Evolutionary conservation across 495 filamentous ascomycete genomes (phyloP).

Genomic region (Aspergillus nanangensis): DNA sequence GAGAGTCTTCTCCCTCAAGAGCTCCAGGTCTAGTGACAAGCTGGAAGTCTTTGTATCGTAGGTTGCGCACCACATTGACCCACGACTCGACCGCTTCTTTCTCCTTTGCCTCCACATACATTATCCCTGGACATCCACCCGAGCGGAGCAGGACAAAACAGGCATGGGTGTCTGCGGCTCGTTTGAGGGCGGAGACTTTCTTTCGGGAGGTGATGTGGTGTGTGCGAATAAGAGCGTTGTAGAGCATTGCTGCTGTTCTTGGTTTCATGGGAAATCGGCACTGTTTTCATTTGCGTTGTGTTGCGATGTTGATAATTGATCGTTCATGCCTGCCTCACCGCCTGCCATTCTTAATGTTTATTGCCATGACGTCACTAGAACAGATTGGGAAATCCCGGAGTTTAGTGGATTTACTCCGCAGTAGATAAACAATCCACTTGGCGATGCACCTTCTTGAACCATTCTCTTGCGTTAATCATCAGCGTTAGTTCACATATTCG

Average conservation of each 20-base stretch:
- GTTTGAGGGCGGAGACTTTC: constrained; percentile 63
- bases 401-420: too few species aligned
- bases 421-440: too few species aligned
- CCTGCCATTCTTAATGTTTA: too few species aligned
- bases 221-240: constrained; percentile 65
- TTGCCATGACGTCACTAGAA: too few species aligned
- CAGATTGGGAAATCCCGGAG: too few species aligned
- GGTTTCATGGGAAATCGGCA: background rate
- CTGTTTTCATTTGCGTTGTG: too few species aligned
- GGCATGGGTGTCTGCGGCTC: constrained; percentile 52
- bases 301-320: too few species aligned
- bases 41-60: constrained; percentile 50
- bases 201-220: constrained; percentile 82
- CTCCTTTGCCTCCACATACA: constrained; percentile 66
- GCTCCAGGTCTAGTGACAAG: constrained; percentile 33
- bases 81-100: constrained; percentile 48
- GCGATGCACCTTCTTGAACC: too few species aligned
- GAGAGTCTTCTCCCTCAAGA: constrained; percentile 13
- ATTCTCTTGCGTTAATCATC: too few species aligned
- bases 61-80: constrained; percentile 48
- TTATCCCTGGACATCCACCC: constrained; percentile 66
- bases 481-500: too few species aligned
- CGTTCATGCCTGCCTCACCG: too few species aligned
- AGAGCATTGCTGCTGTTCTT: constrained; percentile 21
- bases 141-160: constrained; percentile 61